Conservation (phyloP, 345 rosid genomes). For the Boechera divaricarpa region DNA sequence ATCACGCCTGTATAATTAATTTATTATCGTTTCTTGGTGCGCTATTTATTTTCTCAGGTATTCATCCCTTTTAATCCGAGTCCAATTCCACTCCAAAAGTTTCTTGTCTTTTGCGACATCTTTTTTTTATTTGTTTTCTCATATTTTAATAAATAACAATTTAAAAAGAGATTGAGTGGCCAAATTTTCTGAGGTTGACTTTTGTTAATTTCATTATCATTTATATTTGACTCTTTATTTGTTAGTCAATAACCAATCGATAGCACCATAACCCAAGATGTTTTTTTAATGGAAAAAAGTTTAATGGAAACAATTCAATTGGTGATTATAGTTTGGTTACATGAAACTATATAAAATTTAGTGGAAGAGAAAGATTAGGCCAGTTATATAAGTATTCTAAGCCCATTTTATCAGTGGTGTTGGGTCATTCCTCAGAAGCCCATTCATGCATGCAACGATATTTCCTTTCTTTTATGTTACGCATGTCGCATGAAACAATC, state of each 20-base stretch:
- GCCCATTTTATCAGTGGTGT: constrained; percentile 15
- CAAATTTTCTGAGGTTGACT: constrained; percentile 46
- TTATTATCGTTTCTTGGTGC: constrained; percentile 44
- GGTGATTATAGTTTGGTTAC: constrained; percentile 1
- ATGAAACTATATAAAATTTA: not conserved
- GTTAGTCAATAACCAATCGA: constrained; percentile 44
- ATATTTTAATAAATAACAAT: constrained; percentile 35
- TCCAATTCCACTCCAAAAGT: constrained; percentile 51
- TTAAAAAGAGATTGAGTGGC: constrained; percentile 37
- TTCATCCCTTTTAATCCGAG: constrained; percentile 44
- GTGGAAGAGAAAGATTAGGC: constrained; percentile 23
- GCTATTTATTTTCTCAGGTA: constrained; percentile 42
- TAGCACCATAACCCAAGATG: constrained; percentile 21
- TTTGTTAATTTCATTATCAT: constrained; percentile 37
- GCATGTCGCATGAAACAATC: not conserved
- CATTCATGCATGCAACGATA: constrained; percentile 7
- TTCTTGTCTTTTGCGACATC: constrained; percentile 47
- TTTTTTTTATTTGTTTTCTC: constrained; percentile 3
- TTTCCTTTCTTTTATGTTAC: not conserved
- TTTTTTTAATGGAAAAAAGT: not conserved
- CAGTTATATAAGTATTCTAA: not conserved
- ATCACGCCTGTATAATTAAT: constrained; percentile 44
- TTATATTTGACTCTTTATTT: constrained; percentile 39
- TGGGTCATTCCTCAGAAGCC: constrained; percentile 20
- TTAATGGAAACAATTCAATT: not conserved